Base-by-base conservation (phyloP, 2,329 filamentous ascomycete genomes). In the Aspergillus pseudoglaucus region DNA sequence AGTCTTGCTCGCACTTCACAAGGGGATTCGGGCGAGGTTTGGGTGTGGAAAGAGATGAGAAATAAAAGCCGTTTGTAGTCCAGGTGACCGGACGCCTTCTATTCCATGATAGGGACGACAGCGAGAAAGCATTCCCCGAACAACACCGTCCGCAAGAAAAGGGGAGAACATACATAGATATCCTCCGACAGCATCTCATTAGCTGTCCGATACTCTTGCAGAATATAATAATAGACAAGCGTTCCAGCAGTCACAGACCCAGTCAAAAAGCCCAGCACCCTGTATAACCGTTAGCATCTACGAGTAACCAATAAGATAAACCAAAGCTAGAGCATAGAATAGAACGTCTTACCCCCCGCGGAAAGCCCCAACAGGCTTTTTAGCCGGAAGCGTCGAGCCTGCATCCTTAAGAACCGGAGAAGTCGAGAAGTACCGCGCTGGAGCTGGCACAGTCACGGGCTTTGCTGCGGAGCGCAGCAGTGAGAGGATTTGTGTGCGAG, bases 151-250 rank as follows among this genome's bases (percentile, higher is more conserved):
- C 14, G 14, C 33, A 17, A 35, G 6, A 35, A n/a, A 35, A 7
- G 32, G 14, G 17, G 10, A 10, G 37, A 47, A 85, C 88, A 71
- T 80, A 96, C 91, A 72, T 91, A 91, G 68, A 97, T 95, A 72
- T 97, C 91, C 73, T 95, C 90, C 52, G 85, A 91, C 71, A 97
- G 76, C 64, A 96, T 80, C 73, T 95, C 88, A 75, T 96, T 97
- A 59, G 89, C 88, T 39, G 90, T 78, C 74, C 90, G 89, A 77
- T 96, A 97, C 71, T 97, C 90, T 67, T 91, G 83, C 60, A 97
- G 75, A 57, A 95, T 81, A 70, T 97, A 97, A 69, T 88, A 90
- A 75, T 96, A 97, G 60, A 94, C 86, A 49, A 82, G 85, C 45
- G 80, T 81, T 61, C 89, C 90, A 40, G 90, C 84, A 45, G 89